These are phyloP conservation scores for Cyberlindnera euphorbiiphila DNA, from an alignment of 805 yeast species.

Conservation along the genomic window DNA sequence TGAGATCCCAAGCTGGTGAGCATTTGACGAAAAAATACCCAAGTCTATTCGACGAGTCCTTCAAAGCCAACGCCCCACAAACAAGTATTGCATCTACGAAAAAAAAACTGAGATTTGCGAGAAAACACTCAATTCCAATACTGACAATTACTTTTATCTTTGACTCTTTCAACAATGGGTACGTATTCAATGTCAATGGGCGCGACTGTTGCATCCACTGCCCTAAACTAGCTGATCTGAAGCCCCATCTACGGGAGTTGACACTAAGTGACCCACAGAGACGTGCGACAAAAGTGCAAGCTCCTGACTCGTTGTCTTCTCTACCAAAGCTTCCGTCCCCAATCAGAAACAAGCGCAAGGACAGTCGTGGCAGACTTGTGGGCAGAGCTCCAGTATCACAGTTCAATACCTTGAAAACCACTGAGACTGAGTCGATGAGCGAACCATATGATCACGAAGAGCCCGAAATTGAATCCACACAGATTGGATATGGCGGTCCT, in stretches of 20 bases:
- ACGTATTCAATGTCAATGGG: slow-evolving; percentile 39
- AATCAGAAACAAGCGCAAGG: slow-evolving; percentile 39
- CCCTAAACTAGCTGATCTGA: slow-evolving; percentile 33
- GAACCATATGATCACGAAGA: slow-evolving; percentile 2
- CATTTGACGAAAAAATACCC: slow-evolving; percentile 36
- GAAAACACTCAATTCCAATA: slow-evolving; percentile 55
- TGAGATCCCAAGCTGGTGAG: slow-evolving; percentile 39
- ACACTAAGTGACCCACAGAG: slow-evolving; percentile 10
- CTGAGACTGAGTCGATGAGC: too few species aligned
- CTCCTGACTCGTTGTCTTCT: slow-evolving; percentile 16
- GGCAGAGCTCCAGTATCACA: slow-evolving; percentile 41
- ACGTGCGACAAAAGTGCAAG: neutral
- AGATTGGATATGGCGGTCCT: slow-evolving; percentile 20
- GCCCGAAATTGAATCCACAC: slow-evolving; percentile 10
- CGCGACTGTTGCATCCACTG: slow-evolving; percentile 55
- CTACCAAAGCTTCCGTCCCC: slow-evolving; percentile 51
- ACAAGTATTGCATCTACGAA: slow-evolving; percentile 42
- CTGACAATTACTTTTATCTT: slow-evolving; percentile 52
- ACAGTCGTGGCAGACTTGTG: slow-evolving; percentile 39
- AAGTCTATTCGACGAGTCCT: slow-evolving; percentile 19
- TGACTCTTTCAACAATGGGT: slow-evolving; percentile 41
- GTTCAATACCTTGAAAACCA: slow-evolving; percentile 12
- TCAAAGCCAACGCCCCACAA: slow-evolving; percentile 22
- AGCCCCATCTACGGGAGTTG: slow-evolving; percentile 23
- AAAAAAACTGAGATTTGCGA: slow-evolving; percentile 55